Evolutionary conservation across 1,284 basidiomycete species (phyloP), one percentile per base, ranked within the genome.

Genomic region (Ceratobasidium sp.): DNA sequence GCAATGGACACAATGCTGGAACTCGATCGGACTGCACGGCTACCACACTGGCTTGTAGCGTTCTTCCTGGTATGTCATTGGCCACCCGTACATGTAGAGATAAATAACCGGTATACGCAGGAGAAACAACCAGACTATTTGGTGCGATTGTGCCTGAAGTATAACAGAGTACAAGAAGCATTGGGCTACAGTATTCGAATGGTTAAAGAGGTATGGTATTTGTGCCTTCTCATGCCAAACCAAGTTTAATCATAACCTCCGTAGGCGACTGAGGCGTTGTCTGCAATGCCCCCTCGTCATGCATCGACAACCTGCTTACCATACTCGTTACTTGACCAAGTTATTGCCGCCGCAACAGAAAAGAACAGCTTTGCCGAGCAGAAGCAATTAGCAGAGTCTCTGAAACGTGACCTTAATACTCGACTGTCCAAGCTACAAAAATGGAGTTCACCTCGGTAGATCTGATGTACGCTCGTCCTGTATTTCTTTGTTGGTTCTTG

Each of bases 241-340:
- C 44, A 69, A 65, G 44, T 67, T 76, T 80, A 56, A 80, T 48
- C 23, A 48, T 38, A 75, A 75, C 76, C 70, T 59, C 57, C 80
- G 33, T 81, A 94, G 92, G 88, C 89, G 40, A 90, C 93, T 79
- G 83, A 88, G 77, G 87, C 88, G 40, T 86, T 93, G 54, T 87
- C 89, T 68, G 88, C 88, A 78, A 86, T 90, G 70, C 86, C 88
- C 15, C 86, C 86, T n/a, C 90, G 87, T 82, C 88, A 89, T 74
- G 88, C 92, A 1, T 88, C 88, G 50, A 84, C 88, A 54, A 92
- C 93, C 0, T 95, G 93, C 90, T 86, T 96, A 38, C 95, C 96
- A 3, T 97, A 96, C 83, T 91, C 91, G 78, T 88, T 97, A 73
- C 89, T 97, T 80, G 96, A 97, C 84, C 92, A 96, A 83, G 92